Evolutionary conservation across 1,284 basidiomycete species (phyloP), one percentile per base, ranked within the genome.

Genomic region (Malassezia caprae): DNA sequence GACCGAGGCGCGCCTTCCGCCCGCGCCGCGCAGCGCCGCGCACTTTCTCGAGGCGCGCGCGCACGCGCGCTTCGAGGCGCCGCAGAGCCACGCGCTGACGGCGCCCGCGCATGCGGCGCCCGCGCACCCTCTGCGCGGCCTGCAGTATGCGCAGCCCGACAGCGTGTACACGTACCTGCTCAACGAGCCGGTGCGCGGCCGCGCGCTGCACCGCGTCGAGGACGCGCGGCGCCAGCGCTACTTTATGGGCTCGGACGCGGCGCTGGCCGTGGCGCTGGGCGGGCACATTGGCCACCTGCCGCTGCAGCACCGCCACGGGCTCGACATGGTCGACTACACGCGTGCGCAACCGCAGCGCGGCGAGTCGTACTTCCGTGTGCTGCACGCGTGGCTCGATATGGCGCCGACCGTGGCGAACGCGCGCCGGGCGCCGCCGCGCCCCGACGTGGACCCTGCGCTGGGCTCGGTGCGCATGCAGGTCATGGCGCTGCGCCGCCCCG

Each of bases 61-160:
- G 34, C 57, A 61, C 8, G 58, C 57, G 8, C 55, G 57, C 1
- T 54, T 56, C 37, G 62, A 60, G 17, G 46, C 53, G 11, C 42
- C 53, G 1, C 0, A 30, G 0, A 61, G 54, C 28, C 28, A 44
- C 2, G 17, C 44, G 0, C 32, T 68, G 1, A 53, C 59, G 12
- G 53, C 64, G 27, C 39, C 56, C 0, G 59, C 57, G 15, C 59
- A 68, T 40, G 60, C 64, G 4, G 60, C 35, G 32, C 59, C 65
- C 8, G 46, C 63, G 23, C 69, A 72, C 37, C 59, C 62, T 12
- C 58, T 64, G 34, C 66, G 58, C 8, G 69, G 69, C 2, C 30
- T 72, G 51, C 69, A 72, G 56, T 72, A 68, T 49, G 59, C 62
- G 11, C 63, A 65, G 49, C 69, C 69, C 10, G 69, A 72, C 54